Percentiles rank a stretch among this genome's conserved stretches.
These are phyloP conservation scores for Claviceps pazoutovae DNA, from an alignment of 2,329 filamentous ascomycete species.

Conservation along the genomic window DNA sequence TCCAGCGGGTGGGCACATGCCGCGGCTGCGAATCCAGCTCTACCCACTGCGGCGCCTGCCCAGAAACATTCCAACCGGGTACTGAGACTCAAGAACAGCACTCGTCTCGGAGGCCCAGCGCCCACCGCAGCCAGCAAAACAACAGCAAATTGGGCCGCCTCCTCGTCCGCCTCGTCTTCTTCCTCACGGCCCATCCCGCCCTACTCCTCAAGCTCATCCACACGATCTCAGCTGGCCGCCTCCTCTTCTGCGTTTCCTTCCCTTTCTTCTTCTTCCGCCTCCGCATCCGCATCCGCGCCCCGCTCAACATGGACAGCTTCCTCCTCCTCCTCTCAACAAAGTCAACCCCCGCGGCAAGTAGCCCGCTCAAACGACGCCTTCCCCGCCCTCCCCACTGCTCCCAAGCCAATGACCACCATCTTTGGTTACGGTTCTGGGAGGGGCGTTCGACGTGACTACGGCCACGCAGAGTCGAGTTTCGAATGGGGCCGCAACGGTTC, in stretches of 20 bases:
- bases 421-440: slow-evolving; percentile 44
- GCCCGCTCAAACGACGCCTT: slow-evolving; percentile 48
- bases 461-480: slow-evolving; percentile 35
- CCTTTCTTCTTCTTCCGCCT: not conserved
- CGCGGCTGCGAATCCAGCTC: slow-evolving; percentile 40
- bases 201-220: slow-evolving; percentile 21
- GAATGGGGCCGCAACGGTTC: slow-evolving; percentile 30
- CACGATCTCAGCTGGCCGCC: not conserved
- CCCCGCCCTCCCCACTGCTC: slow-evolving; percentile 66
- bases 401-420: slow-evolving; percentile 51
- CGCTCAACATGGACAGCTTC: slow-evolving; percentile 17
- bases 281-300: slow-evolving; percentile 7
- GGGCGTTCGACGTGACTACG: slow-evolving; percentile 40
- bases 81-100: slow-evolving; percentile 46
- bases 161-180: not conserved
- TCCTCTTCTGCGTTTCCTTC: not conserved
- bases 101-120: slow-evolving; percentile 26
- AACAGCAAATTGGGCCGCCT: not conserved
- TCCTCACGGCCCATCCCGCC: slow-evolving; percentile 8
- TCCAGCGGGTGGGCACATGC: slow-evolving; percentile 47
- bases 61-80: slow-evolving; percentile 40
- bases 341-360: slow-evolving; percentile 21
- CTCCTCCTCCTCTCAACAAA: slow-evolving; percentile 9
- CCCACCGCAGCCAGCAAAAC: slow-evolving; percentile 5
- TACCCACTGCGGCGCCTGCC: slow-evolving; percentile 24